A percentile compares a stretch with the other conserved stretches of the same genome.
These are phyloP conservation scores for Penicillium sp. DNA, from an alignment of 2,329 filamentous ascomycete genomes.

Conservation along the genomic window DNA sequence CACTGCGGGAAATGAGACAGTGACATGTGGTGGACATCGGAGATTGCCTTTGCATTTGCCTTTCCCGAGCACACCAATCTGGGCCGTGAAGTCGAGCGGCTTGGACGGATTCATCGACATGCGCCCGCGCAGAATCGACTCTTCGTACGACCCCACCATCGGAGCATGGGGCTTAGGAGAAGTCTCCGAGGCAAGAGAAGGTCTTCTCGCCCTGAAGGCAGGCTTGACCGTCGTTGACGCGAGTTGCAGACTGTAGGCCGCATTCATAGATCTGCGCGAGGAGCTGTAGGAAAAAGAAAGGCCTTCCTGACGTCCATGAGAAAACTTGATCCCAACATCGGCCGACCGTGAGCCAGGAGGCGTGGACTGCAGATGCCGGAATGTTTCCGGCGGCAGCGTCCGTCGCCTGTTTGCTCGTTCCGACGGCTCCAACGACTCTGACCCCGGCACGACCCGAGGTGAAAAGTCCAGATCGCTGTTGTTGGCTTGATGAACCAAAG, in stretches of 20 bases:
- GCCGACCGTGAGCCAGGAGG: constrained; percentile 34
- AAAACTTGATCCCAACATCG: constrained; percentile 40
- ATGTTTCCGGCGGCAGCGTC: constrained; percentile 61
- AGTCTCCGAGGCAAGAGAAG: constrained; percentile 66
- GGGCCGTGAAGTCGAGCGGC: constrained; percentile 84
- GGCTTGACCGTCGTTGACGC: constrained; percentile 40
- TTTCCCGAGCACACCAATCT: constrained; percentile 86
- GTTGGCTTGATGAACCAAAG: constrained; percentile 80
- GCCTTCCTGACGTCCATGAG: constrained; percentile 52
- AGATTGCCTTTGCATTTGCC: constrained; percentile 83
- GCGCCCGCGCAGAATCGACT: constrained; percentile 86
- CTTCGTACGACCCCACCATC: constrained; percentile 97
- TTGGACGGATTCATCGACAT: constrained; percentile 97
- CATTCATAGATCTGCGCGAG: constrained; percentile 67
- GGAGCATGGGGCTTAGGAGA: constrained; percentile 82
- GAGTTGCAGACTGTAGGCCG: constrained; percentile 47
- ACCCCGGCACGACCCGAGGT: constrained; percentile 44
- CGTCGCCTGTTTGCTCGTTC: constrained; percentile 58
- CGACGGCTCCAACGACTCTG: constrained; percentile 44
- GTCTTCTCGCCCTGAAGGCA: constrained; percentile 48
- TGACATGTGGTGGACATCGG: constrained; percentile 83
- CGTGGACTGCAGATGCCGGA: constrained; percentile 46
- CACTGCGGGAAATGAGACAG: constrained; percentile 83
- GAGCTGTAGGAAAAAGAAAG: constrained; percentile 65
- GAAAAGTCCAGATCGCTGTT: constrained; percentile 69